Conservation (phyloP, 169 alveolate species). For the Babesia ovata region DNA sequence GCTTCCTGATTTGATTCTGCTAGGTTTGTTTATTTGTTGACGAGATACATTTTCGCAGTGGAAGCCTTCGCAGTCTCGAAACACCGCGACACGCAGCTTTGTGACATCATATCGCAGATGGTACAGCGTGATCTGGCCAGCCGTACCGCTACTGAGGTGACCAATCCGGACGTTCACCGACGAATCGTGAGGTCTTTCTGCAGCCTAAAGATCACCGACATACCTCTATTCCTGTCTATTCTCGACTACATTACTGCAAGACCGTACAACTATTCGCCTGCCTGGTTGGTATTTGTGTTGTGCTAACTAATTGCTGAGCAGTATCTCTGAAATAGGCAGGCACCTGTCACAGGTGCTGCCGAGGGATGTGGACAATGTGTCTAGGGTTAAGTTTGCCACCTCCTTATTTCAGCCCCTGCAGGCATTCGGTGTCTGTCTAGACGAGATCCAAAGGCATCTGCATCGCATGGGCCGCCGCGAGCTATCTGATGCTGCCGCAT, state of each 20-base stretch:
- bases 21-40: conserved; percentile 45
- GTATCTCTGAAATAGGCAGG: conserved; percentile 43
- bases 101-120: conserved; percentile 59
- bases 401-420: not conserved
- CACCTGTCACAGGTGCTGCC: conserved; percentile 39
- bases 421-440: conserved; percentile 26
- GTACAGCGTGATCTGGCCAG: not conserved
- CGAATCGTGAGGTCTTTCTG: conserved; percentile 51
- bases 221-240: conserved; percentile 56
- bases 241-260: conserved; percentile 6
- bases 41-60: conserved; percentile 35
- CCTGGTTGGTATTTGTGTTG: conserved; percentile 18
- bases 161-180: conserved; percentile 56
- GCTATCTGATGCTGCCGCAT: conserved; percentile 58
- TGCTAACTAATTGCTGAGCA: not conserved
- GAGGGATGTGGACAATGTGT: conserved; percentile 3
- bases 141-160: not conserved
- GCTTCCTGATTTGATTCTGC: conserved; percentile 47
- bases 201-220: conserved; percentile 72
- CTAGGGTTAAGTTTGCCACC: not conserved
- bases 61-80: conserved; percentile 68
- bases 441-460: conserved; percentile 45
- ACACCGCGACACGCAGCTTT: conserved; percentile 59
- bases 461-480: conserved; percentile 48
- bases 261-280: conserved; percentile 60